Conservation (phyloP, 306 rosid species). For the Begonia loranthoides region DNA sequence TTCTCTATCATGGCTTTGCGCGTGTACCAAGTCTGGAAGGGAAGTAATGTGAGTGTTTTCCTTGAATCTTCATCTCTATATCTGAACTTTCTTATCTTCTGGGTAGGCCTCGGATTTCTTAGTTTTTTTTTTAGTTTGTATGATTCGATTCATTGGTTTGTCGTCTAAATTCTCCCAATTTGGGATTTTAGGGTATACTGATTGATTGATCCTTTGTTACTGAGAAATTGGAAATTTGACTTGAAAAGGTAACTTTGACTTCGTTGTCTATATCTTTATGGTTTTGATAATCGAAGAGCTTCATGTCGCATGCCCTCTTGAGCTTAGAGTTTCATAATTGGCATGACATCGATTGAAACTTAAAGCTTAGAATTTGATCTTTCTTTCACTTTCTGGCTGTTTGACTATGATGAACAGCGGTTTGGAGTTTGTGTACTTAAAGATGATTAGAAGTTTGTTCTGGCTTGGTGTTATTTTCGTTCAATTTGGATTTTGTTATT, state of each 20-base stretch:
- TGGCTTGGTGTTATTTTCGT: not conserved
- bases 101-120: conserved; percentile 18
- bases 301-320: not conserved
- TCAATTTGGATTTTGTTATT: not conserved
- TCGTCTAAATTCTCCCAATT: not conserved
- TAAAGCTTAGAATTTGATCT: not conserved
- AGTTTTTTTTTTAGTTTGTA: not conserved
- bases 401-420: not conserved
- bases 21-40: conserved; percentile 89
- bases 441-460: not conserved
- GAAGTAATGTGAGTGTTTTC: conserved; percentile 60
- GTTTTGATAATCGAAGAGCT: not conserved
- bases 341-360: not conserved
- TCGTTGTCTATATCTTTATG: not conserved
- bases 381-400: not conserved
- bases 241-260: not conserved
- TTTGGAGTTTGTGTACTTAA: not conserved
- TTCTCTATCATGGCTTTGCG: conserved; percentile 66
- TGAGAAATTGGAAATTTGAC: not conserved
- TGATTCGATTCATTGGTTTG: too few relatives aligned
- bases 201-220: not conserved
- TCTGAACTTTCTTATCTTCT: not conserved
- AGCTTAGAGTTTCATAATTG: not conserved
- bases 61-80: conserved; percentile 1
- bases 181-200: not conserved